Evolutionary conservation across 345 rosid genomes (phyloP).

Genomic region (Psidium friedrichsthalianum): DNA sequence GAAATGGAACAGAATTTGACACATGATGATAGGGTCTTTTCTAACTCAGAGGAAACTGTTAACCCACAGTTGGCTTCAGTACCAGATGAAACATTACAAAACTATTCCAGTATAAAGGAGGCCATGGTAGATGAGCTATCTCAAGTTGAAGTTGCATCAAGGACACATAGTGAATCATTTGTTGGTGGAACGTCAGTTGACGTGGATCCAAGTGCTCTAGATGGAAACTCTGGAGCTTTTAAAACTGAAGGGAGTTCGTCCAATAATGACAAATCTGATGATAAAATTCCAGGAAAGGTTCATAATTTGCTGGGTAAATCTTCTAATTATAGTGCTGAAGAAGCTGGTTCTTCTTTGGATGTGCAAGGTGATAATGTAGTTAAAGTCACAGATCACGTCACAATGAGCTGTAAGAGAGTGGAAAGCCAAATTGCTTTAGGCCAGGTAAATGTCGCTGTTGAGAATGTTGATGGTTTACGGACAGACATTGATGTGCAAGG

Average conservation of each 20-base stretch:
- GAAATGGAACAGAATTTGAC: slow-evolving; percentile 61
- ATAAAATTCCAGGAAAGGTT: slow-evolving; percentile 13
- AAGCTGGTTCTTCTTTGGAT: slow-evolving; percentile 23
- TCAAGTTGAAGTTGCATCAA: slow-evolving; percentile 25
- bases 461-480: slow-evolving; percentile 9
- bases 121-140: slow-evolving; percentile 24
- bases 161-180: slow-evolving; percentile 19
- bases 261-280: background rate
- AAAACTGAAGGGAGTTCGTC: slow-evolving; percentile 3
- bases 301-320: slow-evolving; percentile 14
- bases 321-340: slow-evolving; percentile 17
- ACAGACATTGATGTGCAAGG: slow-evolving; percentile 1
- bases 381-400: background rate
- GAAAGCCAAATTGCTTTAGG: background rate
- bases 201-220: slow-evolving; percentile 10
- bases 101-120: slow-evolving; percentile 20
- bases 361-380: slow-evolving; percentile 19
- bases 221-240: slow-evolving; percentile 15
- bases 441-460: background rate
- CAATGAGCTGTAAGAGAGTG: background rate
- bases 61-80: slow-evolving; percentile 21
- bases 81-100: slow-evolving; percentile 22
- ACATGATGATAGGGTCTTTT: slow-evolving; percentile 15
- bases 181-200: slow-evolving; percentile 20
- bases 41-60: slow-evolving; percentile 20